Conservation (phyloP, 2,329 filamentous ascomycete genomes). For the Colletotrichum tropicicola region DNA sequence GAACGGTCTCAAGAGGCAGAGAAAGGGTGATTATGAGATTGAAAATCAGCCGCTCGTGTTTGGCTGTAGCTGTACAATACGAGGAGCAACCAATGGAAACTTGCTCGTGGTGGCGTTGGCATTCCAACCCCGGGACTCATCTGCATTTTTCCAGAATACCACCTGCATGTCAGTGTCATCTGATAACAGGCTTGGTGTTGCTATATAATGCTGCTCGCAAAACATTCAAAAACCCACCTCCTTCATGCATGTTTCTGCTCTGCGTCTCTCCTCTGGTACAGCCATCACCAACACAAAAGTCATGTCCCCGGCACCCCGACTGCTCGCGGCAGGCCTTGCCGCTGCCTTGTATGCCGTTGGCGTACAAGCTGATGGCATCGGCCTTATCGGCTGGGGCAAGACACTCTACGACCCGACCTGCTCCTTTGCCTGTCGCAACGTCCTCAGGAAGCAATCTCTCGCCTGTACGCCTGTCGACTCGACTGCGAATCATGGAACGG, state of each 20-base stretch:
- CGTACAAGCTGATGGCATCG: constrained; percentile 8
- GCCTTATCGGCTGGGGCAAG: constrained; percentile 29
- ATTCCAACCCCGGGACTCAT: neutral
- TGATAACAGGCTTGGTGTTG: neutral
- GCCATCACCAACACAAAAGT: neutral
- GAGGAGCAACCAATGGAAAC: neutral
- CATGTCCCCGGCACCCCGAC: neutral
- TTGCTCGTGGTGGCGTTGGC: constrained; percentile 19
- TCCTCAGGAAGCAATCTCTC: constrained; percentile 33
- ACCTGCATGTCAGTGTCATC: neutral
- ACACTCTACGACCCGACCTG: constrained; percentile 35
- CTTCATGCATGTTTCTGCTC: neutral
- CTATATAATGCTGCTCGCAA: neutral
- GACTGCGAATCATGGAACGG: neutral
- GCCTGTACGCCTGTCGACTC: constrained; percentile 32
- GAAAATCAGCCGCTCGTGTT: constrained; percentile 5
- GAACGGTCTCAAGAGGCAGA: neutral
- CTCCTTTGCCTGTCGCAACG: constrained; percentile 38
- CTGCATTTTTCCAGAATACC: neutral
- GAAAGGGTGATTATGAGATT: neutral
- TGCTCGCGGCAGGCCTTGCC: neutral
- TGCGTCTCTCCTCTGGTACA: neutral
- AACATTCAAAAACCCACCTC: neutral
- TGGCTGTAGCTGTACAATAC: neutral
- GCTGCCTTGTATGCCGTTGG: neutral